A percentile compares a stretch with the other conserved stretches of the same genome.
These are phyloP conservation scores for Cercospora sp. DNA, from an alignment of 2,329 filamentous ascomycete species.

Conservation along the genomic window DNA sequence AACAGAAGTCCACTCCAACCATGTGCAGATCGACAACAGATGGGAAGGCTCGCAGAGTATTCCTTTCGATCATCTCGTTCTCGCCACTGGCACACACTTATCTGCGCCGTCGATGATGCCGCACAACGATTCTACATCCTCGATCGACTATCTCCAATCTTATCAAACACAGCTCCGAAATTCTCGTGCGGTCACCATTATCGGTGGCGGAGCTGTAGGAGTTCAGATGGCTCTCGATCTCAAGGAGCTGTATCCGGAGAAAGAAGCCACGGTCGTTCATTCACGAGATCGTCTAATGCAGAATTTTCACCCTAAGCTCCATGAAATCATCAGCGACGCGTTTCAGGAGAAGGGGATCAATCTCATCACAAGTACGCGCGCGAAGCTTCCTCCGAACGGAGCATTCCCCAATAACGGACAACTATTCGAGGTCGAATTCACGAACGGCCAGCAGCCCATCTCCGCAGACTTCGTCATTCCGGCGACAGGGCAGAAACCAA, in stretches of 20 bases:
- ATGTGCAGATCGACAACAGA: constrained; percentile 19
- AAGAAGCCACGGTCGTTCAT: constrained; percentile 60
- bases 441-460: constrained; percentile 46
- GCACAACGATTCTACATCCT: constrained; percentile 18
- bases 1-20: constrained; percentile 20
- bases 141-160: constrained; percentile 19
- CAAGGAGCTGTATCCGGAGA: constrained; percentile 58
- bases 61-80: constrained; percentile 28
- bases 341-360: constrained; percentile 52
- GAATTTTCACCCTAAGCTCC: constrained; percentile 50
- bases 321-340: constrained; percentile 43
- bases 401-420: constrained; percentile 29
- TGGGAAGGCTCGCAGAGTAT: constrained; percentile 25
- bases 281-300: constrained; percentile 57
- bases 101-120: constrained; percentile 28
- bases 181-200: constrained; percentile 26
- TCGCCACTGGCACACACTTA: constrained; percentile 26
- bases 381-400: constrained; percentile 30
- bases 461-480: constrained; percentile 59
- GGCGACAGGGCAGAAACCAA: constrained; percentile 61
- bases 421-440: constrained; percentile 44
- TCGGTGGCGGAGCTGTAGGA: constrained; percentile 62
- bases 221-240: constrained; percentile 63
- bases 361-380: constrained; percentile 49
- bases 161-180: constrained; percentile 29